Conservation (phyloP, 371 early-diverging fungal genomes). For the Circinella umbellata region DNA sequence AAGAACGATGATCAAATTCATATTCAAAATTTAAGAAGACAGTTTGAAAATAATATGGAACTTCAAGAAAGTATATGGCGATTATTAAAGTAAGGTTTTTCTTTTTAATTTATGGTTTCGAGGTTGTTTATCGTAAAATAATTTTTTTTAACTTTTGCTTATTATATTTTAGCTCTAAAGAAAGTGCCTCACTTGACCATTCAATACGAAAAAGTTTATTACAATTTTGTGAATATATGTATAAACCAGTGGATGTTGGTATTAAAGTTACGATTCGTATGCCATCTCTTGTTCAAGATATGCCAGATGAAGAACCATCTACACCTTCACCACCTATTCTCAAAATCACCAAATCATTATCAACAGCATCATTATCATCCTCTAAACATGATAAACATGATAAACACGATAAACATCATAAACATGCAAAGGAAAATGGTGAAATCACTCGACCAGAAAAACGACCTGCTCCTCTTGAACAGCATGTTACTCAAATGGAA, state of each 20-base stretch:
- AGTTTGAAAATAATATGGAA: slow-evolving; percentile 41
- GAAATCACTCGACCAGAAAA: neutral
- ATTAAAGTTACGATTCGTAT: slow-evolving; percentile 58
- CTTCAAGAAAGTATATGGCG: slow-evolving; percentile 49
- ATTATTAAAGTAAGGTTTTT: slow-evolving; percentile 40
- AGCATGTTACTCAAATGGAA: neutral
- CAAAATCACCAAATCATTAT: slow-evolving; percentile 35
- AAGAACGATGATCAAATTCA: slow-evolving; percentile 42
- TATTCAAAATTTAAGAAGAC: slow-evolving; percentile 42
- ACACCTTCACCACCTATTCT: slow-evolving; percentile 32
- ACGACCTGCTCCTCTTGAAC: neutral
- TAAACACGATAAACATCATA: neutral
- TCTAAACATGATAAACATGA: neutral
- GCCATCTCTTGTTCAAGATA: slow-evolving; percentile 31
- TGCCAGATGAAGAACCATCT: slow-evolving; percentile 21
- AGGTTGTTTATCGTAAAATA: neutral
- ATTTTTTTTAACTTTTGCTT: neutral
- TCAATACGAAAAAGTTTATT: slow-evolving; percentile 58
- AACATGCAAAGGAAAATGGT: neutral
- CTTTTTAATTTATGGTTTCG: neutral
- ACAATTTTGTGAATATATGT: slow-evolving; percentile 64
- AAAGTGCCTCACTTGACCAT: slow-evolving; percentile 49
- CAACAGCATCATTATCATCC: neutral
- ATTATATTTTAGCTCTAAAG: slow-evolving; percentile 24
- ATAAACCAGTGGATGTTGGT: slow-evolving; percentile 60